Base-by-base conservation (phyloP, 768 basidiomycete genomes). In the Paxillus rubicundulus region DNA sequence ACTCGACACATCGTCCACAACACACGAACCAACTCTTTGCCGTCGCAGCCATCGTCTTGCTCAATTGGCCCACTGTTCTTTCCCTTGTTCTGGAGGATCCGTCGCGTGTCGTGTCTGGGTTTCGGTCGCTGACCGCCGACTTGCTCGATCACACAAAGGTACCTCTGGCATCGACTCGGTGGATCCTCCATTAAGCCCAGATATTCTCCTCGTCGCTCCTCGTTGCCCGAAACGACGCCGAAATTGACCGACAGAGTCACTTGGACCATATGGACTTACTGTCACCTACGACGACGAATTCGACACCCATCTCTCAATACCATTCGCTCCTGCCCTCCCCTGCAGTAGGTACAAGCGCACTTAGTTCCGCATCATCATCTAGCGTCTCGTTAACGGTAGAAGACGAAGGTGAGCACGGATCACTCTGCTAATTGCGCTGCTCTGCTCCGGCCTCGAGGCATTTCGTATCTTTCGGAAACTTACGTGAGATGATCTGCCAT, bases 351-450 rank as follows among this genome's bases (percentile, higher is more conserved):
- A 54, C 57, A 18, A 57, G 55, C 45, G 17, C 52, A 12, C 65
- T 69, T 16, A 56, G 65, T 44, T 59, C 57, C 27, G 61, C 59
- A 16, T 75, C 74, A 4, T 64, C 86, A 8, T 85, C 85, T 32
- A 78, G 74, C 50, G 52, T 72, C 32, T 84, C 85, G 21, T 70
- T 84, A 57, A 73, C 76, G 69, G 67, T 67, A 53, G 80, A 74
- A 50, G 86, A 89, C 65, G 84, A 87, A 74, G 88, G 87, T 85
- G 61, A 55, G 76, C 60, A 58, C 43, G 40, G 57, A 59, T 62
- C 57, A 53, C 46, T 45, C 46, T 52, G 49, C 51, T 21, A 60
- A 59, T 52, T 50, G 24, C 45, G 32, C 18, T 34, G 28, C 38
- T 51, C 50, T 50, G 40, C 34, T 27, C 36, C 53, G 44, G 56